phyloP scores from a whole-genome alignment of 176 grass and related monocot genomes.

The Urochloa ruziziensis region DNA sequence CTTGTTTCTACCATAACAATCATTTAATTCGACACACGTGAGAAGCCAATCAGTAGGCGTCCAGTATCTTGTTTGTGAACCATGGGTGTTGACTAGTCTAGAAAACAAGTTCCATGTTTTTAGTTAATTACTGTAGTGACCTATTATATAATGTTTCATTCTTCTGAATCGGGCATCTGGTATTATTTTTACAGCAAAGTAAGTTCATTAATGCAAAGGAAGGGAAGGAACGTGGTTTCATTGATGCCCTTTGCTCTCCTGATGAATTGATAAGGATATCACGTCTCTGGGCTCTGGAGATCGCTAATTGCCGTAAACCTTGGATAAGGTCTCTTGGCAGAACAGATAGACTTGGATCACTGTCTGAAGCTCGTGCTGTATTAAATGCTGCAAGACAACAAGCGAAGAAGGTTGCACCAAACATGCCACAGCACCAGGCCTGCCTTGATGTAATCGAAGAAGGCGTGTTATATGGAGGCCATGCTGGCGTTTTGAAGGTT shows the following conservation, averaged over 20 bases:
- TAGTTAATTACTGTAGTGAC: background rate
- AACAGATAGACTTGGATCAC: slow-evolving; percentile 75
- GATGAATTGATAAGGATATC: slow-evolving; percentile 71
- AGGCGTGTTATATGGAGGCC: slow-evolving; percentile 72
- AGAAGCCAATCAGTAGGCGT: background rate
- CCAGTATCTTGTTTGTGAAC: background rate
- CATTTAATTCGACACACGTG: background rate
- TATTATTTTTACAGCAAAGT: slow-evolving; percentile 58
- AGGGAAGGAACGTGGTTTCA: slow-evolving; percentile 77
- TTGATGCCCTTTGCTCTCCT: slow-evolving; percentile 68
- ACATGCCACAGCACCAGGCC: slow-evolving; percentile 82
- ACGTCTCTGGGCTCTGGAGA: slow-evolving; percentile 79
- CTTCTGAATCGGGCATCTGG: background rate
- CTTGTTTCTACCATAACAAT: background rate
- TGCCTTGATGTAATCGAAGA: slow-evolving; percentile 86
- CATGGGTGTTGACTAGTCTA: background rate
- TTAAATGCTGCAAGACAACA: slow-evolving; percentile 66
- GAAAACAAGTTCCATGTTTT: background rate
- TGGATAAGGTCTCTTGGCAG: slow-evolving; percentile 79
- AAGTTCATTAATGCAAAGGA: slow-evolving; percentile 73
- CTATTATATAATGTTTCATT: background rate
- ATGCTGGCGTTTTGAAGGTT: slow-evolving; percentile 91
- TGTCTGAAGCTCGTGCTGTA: slow-evolving; percentile 77
- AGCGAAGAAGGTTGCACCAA: slow-evolving; percentile 55
- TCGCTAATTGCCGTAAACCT: slow-evolving; percentile 71